These are phyloP conservation scores for Mortierella sp. DNA, from an alignment of 371 early-diverging fungal genomes.

Conservation along the genomic window DNA sequence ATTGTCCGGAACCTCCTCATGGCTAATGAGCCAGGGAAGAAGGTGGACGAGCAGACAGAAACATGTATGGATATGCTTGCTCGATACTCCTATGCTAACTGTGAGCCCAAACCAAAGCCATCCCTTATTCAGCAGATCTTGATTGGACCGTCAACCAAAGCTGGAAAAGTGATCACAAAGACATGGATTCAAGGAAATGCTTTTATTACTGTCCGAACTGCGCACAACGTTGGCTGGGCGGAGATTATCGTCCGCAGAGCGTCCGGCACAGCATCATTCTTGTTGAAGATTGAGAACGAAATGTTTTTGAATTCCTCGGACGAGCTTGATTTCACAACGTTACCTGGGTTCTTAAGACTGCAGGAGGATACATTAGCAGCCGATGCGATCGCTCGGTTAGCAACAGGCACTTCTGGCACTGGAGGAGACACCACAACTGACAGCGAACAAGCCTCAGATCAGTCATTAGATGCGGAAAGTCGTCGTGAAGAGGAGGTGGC, in stretches of 20 bases:
- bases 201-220: constrained; percentile 79
- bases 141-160: constrained; percentile 36
- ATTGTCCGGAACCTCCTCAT: constrained; percentile 82
- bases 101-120: constrained; percentile 67
- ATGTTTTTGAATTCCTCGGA: constrained; percentile 57
- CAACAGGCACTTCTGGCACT: constrained; percentile 30
- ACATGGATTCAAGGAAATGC: constrained; percentile 92
- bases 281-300: constrained; percentile 82
- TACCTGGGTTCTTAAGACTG: constrained; percentile 74
- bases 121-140: constrained; percentile 46
- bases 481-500: constrained; percentile 16
- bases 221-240: constrained; percentile 77
- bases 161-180: constrained; percentile 62
- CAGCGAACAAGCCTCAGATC: constrained; percentile 11
- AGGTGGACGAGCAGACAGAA: constrained; percentile 83
- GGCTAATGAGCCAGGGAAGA: constrained; percentile 58
- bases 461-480: constrained; percentile 7
- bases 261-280: constrained; percentile 81
- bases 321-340: constrained; percentile 64
- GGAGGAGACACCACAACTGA: constrained; percentile 18
- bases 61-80: constrained; percentile 95
- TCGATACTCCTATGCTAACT: constrained; percentile 85
- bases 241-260: constrained; percentile 89
- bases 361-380: constrained; percentile 61
- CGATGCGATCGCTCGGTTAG: constrained; percentile 49